Evolutionary conservation across 441 rosid species (phyloP), one percentile per base, ranked within the genome.

Genomic region (Jatropha podagrica): DNA sequence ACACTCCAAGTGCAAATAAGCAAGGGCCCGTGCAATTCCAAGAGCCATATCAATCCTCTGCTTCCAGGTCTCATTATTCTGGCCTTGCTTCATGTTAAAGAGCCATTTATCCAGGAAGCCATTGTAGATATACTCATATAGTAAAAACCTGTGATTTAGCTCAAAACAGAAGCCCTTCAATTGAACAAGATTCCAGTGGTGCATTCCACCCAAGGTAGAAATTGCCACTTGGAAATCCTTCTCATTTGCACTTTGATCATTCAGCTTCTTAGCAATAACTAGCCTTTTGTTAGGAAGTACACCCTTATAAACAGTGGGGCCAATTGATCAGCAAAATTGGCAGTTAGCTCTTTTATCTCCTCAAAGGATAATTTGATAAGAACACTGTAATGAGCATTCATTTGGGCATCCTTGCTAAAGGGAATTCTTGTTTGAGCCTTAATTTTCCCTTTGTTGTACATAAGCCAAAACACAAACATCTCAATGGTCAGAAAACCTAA

Each of bases 201-300:
- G 32, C 32, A 32, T 32, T 32, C 32, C 32, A 32, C 32, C 32
- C 32, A 84, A 71, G 58, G 71, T 80, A 69, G 84, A 79, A 55
- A 82, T 85, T 44, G 76, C 75, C 58, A 71, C 63, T 69, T 80
- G 77, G 75, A 82, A 85, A 18, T 82, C 81, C 46, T 79, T 85
- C 64, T 81, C 84, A 14, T 69, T 40, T 44, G 69, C 80, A 11
- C 5, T 42, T 40, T 60, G 69, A 14, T 66, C 54, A 23, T 75
- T 61, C 64, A 85, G 58, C 49, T 58, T 65, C 81, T 82, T 82
- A 18, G 70, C 83, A 62, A 78, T 65, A 51, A 82, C 70, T 20
- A 77, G 80, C 55, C 54, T 44, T 79, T 74, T 79, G 68, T 69
- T 70, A 62, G 82, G 76, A 42, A 79, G 75, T 55, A 56, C 64